Evolutionary conservation across 176 grass and related monocot genomes (phyloP), one percentile per base, ranked within the genome.

Genomic region (Phoenix dactylifera): DNA sequence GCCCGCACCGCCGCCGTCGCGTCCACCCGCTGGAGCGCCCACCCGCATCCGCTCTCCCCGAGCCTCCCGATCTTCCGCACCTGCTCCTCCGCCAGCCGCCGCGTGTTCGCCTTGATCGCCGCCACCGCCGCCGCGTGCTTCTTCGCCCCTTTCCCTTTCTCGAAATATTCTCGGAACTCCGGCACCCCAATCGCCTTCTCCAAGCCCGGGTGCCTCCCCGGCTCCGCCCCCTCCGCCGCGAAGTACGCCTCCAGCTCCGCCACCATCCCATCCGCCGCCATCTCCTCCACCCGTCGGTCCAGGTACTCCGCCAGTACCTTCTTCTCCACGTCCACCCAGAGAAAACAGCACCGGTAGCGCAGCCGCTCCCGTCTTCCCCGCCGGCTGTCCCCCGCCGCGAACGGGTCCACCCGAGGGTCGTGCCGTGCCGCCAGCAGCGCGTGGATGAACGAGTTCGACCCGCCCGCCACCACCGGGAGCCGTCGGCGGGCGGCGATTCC

Each of bases 381-480:
- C 23, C 26, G 35, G 3, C 0, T 2, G 18, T 28, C 72, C 1
- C 59, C 57, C 6, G 55, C 56, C 1, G 70, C 29, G 79, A 86
- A 86, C 51, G 87, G 79, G 60, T 82, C 76, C 35, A 5, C 0
- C 26, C 30, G 9, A 29, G 51, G 26, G 77, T 58, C 51, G 59
- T 58, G 53, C 28, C 16, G 51, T 25, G 55, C 54, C 50, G 80
- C 73, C 69, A 93, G 74, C 44, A 86, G 73, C 1, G 80, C 88
- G 67, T 87, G 80, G 71, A 93, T 78, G 73, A 84, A 74, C 24
- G 88, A 93, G 80, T 87, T 87, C 32, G 88, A 93, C 2, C 88
- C 88, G 14, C 88, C 88, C 2, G 84, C 83, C 53, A 93, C 59
- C 54, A 92, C 74, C 30, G 88, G 70, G 10, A 92, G 24, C 6